Evolutionary conservation across 177 flowering plant species (phyloP).

Genomic region (Vitis hybrid): DNA sequence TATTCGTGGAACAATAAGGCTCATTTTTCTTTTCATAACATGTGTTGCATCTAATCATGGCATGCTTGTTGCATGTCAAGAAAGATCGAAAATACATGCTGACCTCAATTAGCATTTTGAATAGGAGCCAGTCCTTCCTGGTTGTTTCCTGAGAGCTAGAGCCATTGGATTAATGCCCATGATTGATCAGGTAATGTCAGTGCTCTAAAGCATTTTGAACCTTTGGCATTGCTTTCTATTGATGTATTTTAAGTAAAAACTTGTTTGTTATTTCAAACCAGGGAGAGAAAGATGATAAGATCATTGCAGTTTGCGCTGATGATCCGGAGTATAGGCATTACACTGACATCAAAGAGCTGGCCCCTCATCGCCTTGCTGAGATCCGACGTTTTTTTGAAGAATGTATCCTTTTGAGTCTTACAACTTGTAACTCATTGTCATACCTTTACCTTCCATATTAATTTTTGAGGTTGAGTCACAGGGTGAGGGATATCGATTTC

Average conservation of each 20-base stretch:
- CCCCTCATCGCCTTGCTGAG: slow-evolving; percentile 79
- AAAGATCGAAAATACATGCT: background rate
- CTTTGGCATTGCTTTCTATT: background rate
- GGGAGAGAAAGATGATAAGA: slow-evolving; percentile 90
- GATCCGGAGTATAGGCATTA: slow-evolving; percentile 81
- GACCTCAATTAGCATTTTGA: background rate
- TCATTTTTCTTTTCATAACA: background rate
- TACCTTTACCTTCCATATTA: background rate
- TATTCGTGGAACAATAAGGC: background rate
- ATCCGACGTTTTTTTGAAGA: slow-evolving; percentile 84
- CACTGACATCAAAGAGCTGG: slow-evolving; percentile 64
- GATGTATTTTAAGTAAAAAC: background rate
- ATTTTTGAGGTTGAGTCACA: background rate
- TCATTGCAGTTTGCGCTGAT: slow-evolving; percentile 87
- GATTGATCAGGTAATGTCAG: slow-evolving; percentile 72
- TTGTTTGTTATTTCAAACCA: slow-evolving; percentile 14
- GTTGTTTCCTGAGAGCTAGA: slow-evolving; percentile 76
- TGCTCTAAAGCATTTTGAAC: background rate
- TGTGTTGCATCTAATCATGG: background rate
- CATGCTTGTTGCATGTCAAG: slow-evolving; percentile 5
- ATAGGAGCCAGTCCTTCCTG: slow-evolving; percentile 80
- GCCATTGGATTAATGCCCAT: slow-evolving; percentile 88
- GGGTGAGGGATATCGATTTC: background rate
- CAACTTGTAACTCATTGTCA: background rate
- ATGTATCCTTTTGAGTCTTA: slow-evolving; percentile 47